phyloP scores from a whole-genome alignment of 108 stramenopile genomes.

The Conticribra weissflogii region DNA sequence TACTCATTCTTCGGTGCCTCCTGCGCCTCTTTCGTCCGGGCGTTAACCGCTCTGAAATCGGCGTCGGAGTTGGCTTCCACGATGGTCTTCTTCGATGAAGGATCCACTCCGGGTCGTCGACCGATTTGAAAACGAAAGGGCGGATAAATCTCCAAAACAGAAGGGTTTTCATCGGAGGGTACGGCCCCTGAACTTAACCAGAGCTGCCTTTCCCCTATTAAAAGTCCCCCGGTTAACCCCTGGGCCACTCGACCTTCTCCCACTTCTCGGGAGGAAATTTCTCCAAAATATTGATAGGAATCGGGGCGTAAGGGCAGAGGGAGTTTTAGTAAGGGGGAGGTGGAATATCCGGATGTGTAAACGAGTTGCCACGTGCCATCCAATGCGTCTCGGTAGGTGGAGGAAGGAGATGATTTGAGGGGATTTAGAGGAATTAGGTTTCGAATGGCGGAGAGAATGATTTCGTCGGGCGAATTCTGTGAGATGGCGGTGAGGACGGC shows the following conservation, averaged over 20 bases:
- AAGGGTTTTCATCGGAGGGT: conserved; percentile 41
- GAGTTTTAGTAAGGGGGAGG: conserved; percentile 68
- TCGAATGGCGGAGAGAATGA: conserved; percentile 32
- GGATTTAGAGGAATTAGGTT: conserved; percentile 28
- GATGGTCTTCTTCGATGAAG: conserved; percentile 46
- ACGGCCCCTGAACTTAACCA: conserved; percentile 44
- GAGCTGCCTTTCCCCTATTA: conserved; percentile 24
- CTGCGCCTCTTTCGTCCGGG: conserved; percentile 58
- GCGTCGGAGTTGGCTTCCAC: conserved; percentile 74
- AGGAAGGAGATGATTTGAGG: conserved; percentile 5
- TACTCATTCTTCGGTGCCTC: conserved; percentile 66
- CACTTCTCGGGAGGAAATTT: conserved; percentile 53
- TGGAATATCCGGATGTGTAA: conserved; percentile 72
- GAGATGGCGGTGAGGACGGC: conserved; percentile 36
- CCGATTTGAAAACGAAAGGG: conserved; percentile 78
- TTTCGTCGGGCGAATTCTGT: conserved; percentile 35
- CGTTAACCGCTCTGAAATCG: conserved; percentile 76
- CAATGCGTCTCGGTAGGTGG: conserved; percentile 31
- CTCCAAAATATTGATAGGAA: conserved; percentile 73
- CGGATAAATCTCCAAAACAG: conserved; percentile 65
- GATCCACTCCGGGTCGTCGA: conserved; percentile 1
- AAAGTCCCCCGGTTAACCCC: conserved; percentile 51
- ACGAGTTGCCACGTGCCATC: conserved; percentile 75
- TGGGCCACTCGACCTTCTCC: conserved; percentile 72
- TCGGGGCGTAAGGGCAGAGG: conserved; percentile 64